Evolutionary conservation across 805 yeast species (phyloP).

Genomic region (Suhomyces pyralidae): DNA sequence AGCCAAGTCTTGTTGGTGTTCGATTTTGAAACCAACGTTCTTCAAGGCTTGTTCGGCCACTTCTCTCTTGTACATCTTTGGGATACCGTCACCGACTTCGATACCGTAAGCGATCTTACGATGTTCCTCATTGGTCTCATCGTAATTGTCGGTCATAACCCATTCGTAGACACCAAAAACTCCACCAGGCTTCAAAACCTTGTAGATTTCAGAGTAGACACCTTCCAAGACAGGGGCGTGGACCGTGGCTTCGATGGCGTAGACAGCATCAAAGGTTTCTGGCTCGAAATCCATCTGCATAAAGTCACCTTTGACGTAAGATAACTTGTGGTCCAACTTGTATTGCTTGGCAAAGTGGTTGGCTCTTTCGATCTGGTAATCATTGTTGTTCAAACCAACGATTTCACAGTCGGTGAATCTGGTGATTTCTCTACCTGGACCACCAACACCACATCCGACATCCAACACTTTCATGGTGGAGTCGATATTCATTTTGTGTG

Average conservation of each 20-base stretch:
- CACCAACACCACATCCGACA: constrained; percentile 99
- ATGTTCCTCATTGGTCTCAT: constrained; percentile 82
- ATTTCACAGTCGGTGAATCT: constrained; percentile 85
- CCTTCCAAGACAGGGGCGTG: constrained; percentile 97
- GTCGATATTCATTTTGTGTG: constrained; percentile 75
- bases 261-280: constrained; percentile 90
- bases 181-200: constrained; percentile 97
- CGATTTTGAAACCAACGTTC: constrained; percentile 82
- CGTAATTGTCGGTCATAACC: constrained; percentile 96
- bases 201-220: constrained; percentile 90
- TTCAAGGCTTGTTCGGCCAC: constrained; percentile 87
- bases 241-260: constrained; percentile 97
- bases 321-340: constrained; percentile 68
- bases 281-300: constrained; percentile 98
- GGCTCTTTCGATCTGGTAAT: constrained; percentile 93
- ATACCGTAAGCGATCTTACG: constrained; percentile 95
- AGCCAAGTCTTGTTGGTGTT: constrained; percentile 78
- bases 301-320: constrained; percentile 94
- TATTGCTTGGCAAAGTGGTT: constrained; percentile 68
- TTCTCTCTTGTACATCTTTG: constrained; percentile 84
- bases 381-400: constrained; percentile 94
- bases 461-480: constrained; percentile 87
- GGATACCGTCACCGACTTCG: constrained; percentile 98
- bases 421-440: constrained; percentile 95
- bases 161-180: constrained; percentile 97